These are phyloP conservation scores for Waitea zeae DNA, from an alignment of 1,284 basidiomycete genomes.

Conservation along the genomic window DNA sequence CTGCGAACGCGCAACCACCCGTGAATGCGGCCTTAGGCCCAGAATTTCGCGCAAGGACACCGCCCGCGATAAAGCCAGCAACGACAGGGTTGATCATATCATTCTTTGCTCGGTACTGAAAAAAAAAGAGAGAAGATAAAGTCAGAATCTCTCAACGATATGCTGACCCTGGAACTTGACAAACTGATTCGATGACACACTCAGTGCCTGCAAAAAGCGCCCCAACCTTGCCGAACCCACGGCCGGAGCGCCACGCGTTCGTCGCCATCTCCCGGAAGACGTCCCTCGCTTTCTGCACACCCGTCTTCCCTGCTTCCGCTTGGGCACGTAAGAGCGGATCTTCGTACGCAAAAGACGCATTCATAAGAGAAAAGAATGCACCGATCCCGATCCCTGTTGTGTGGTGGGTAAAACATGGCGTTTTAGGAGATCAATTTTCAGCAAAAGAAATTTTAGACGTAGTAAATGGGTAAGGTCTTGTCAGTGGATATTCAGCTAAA, in stretches of 20 bases:
- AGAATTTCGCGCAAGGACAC: conserved; percentile 69
- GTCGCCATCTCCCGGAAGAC: conserved; percentile 92
- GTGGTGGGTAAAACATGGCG: conserved; percentile 72
- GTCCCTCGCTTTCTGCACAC: conserved; percentile 65
- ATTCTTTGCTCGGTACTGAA: conserved; percentile 87
- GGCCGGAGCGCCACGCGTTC: conserved; percentile 82
- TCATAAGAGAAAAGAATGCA: conserved; percentile 94
- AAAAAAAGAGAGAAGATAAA: neutral
- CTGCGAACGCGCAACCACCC: conserved; percentile 80
- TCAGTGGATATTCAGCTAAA: too few species aligned
- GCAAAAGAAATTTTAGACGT: conserved; percentile 10
- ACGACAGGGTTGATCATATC: conserved; percentile 76
- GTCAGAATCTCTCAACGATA: conserved; percentile 4
- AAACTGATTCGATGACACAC: conserved; percentile 88
- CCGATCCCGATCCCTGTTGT: too few species aligned
- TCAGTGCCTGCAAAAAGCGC: conserved; percentile 88
- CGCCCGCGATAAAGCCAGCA: conserved; percentile 62
- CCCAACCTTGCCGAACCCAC: conserved; percentile 91
- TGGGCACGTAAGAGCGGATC: conserved; percentile 73
- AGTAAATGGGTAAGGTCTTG: conserved; percentile 4
- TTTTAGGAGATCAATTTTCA: conserved; percentile 6
- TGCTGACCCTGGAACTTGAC: conserved; percentile 17
- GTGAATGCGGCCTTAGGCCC: conserved; percentile 70
- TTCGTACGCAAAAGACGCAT: conserved; percentile 87
- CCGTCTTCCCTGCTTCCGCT: conserved; percentile 38